Evolutionary conservation across 148 eudicot genomes (phyloP).

Genomic region (Fallopia convolvulus): DNA sequence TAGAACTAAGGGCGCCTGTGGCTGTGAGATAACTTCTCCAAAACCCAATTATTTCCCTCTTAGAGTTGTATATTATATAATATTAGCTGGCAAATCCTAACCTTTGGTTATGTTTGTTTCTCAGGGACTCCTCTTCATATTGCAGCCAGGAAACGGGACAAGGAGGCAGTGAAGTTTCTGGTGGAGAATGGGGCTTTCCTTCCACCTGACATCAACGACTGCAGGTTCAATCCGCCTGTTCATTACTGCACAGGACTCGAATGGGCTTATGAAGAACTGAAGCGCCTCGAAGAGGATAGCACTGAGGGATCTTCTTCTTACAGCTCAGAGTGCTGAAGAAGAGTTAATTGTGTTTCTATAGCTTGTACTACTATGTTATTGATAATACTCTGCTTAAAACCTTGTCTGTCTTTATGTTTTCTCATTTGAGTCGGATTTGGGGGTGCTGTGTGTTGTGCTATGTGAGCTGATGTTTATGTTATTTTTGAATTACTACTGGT

Average conservation of each 20-base stretch:
- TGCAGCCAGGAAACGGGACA: slow-evolving; percentile 89
- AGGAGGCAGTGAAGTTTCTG: slow-evolving; percentile 69
- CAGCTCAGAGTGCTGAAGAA: slow-evolving; percentile 8
- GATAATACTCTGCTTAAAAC: neutral
- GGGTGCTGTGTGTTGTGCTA: neutral
- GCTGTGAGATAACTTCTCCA: slow-evolving; percentile 42
- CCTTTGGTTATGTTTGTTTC: neutral
- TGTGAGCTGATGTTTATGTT: neutral
- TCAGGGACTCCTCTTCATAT: slow-evolving; percentile 97
- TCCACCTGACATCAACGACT: slow-evolving; percentile 78
- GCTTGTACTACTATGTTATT: neutral
- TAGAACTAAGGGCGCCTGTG: slow-evolving; percentile 92
- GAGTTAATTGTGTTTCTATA: neutral
- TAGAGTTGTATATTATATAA: neutral
- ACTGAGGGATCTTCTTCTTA: neutral
- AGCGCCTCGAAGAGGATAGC: slow-evolving; percentile 41
- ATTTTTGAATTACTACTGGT: neutral
- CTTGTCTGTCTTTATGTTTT: neutral
- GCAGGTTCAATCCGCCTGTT: slow-evolving; percentile 88
- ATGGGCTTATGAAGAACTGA: slow-evolving; percentile 94
- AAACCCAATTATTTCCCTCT: neutral
- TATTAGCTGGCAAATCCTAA: neutral
- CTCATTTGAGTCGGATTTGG: neutral
- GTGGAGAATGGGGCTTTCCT: slow-evolving; percentile 91
- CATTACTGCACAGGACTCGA: slow-evolving; percentile 97